phyloP scores from a whole-genome alignment of 23 red algal species.

The Agarophyton chilense region DNA sequence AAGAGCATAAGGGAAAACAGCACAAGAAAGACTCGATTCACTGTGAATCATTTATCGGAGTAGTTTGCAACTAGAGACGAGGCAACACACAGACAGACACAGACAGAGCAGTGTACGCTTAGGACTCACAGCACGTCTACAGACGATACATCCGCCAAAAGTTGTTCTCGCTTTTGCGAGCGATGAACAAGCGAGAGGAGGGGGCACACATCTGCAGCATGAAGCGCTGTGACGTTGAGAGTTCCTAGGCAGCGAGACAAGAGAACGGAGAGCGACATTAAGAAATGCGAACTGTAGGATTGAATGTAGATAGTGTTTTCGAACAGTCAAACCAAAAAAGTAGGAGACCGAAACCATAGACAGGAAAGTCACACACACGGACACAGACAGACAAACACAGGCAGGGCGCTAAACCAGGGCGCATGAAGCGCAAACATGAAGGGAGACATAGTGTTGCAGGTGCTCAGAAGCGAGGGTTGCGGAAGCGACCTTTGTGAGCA shows the following conservation, averaged over 20 bases:
- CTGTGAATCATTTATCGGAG: conserved; percentile 13
- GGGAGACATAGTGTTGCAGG: too few relatives aligned
- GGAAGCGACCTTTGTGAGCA: background rate
- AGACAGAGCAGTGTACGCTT: background rate
- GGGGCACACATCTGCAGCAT: too few relatives aligned
- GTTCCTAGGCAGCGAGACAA: too few relatives aligned
- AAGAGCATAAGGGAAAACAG: background rate
- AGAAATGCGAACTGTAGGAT: too few relatives aligned
- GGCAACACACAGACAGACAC: background rate
- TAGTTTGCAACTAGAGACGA: conserved; percentile 9
- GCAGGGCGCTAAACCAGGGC: background rate
- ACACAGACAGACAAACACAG: background rate
- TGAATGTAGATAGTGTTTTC: too few relatives aligned
- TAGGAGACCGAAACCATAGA: too few relatives aligned
- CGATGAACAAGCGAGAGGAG: too few relatives aligned
- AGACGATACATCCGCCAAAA: background rate
- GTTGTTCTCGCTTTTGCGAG: too few relatives aligned
- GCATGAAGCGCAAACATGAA: background rate
- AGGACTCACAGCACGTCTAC: background rate
- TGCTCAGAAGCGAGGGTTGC: background rate
- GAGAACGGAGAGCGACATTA: too few relatives aligned
- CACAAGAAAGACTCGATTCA: conserved; percentile 22
- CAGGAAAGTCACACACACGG: background rate
- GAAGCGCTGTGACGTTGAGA: too few relatives aligned
- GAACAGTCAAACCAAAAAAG: too few relatives aligned